Conservation (phyloP, 2,329 filamentous ascomycete species). For the Lecanosticta acicola region DNA sequence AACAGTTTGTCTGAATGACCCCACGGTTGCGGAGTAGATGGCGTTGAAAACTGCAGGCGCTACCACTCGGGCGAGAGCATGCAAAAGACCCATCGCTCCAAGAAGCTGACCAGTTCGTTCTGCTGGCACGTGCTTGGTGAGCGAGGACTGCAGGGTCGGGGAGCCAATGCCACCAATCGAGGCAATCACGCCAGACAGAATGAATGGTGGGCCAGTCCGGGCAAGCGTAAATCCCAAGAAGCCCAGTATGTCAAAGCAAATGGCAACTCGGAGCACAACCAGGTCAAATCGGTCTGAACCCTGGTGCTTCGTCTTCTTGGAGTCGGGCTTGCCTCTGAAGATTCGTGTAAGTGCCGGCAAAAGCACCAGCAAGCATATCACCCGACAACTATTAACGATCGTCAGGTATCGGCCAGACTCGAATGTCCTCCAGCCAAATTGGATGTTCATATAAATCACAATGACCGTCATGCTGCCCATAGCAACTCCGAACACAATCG, state of each 20-base stretch:
- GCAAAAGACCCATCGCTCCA: constrained; percentile 78
- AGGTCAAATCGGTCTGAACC: constrained; percentile 78
- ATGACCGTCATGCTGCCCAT: constrained; percentile 78
- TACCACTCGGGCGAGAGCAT: constrained; percentile 72
- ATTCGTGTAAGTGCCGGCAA: constrained; percentile 73
- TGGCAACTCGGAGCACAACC: constrained; percentile 65
- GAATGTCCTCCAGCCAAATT: constrained; percentile 76
- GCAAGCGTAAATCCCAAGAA: constrained; percentile 68
- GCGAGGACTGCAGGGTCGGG: constrained; percentile 73
- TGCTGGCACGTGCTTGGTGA: constrained; percentile 86
- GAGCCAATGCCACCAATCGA: constrained; percentile 77
- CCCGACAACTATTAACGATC: constrained; percentile 69
- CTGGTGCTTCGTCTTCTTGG: constrained; percentile 45
- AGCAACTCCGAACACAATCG: constrained; percentile 71
- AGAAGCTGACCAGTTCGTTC: constrained; percentile 81
- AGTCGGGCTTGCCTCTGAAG: constrained; percentile 55
- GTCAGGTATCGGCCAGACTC: constrained; percentile 79
- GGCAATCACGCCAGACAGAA: constrained; percentile 65
- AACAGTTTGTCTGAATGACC: constrained; percentile 70
- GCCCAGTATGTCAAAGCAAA: constrained; percentile 71
- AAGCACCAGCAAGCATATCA: constrained; percentile 66
- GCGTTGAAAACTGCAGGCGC: constrained; percentile 79
- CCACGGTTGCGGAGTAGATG: constrained; percentile 77
- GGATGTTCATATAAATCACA: constrained; percentile 73
- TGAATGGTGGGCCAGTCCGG: constrained; percentile 58